A percentile compares a stretch with the other conserved stretches of the same genome.
These are phyloP conservation scores for Oropetium thomaeum DNA, from an alignment of 176 grass and related monocot species.

Conservation along the genomic window DNA sequence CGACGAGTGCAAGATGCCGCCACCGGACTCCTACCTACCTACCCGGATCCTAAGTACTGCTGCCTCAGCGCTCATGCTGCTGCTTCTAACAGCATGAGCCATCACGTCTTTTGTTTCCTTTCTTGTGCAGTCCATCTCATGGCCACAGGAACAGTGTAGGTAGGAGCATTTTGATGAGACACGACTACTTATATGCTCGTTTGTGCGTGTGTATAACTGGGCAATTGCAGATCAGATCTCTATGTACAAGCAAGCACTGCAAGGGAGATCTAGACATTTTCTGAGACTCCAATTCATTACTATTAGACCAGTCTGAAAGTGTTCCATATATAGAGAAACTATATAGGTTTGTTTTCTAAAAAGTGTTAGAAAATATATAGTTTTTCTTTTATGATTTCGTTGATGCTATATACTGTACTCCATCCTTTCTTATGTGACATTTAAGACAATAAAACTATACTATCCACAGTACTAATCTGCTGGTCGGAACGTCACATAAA, in stretches of 20 bases:
- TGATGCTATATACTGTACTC: neutral
- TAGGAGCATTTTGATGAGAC: conserved; percentile 10
- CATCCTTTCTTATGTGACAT: no score
- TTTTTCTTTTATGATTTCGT: neutral
- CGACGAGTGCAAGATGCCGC: conserved; percentile 81
- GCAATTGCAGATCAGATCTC: conserved; percentile 7
- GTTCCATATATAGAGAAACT: no score
- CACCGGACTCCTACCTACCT: conserved; percentile 58
- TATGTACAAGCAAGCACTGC: neutral
- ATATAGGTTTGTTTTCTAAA: no score
- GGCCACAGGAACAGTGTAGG: conserved; percentile 1
- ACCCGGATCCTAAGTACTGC: neutral
- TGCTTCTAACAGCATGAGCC: conserved; percentile 27
- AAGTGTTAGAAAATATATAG: neutral
- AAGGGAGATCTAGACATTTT: neutral
- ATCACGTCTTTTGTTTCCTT: neutral
- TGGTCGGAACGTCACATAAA: no score
- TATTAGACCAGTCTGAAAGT: conserved; percentile 6
- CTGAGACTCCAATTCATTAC: neutral
- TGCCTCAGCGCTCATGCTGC: neutral
- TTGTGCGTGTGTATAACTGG: neutral
- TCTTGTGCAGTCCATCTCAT: neutral
- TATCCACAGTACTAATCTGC: no score
- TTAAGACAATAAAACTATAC: no score
- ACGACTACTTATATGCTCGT: neutral